A percentile compares a stretch with the other conserved stretches of the same genome.
phyloP scores from a whole-genome alignment of 208 protist species.

The Trypanosoma scelopori region DNA sequence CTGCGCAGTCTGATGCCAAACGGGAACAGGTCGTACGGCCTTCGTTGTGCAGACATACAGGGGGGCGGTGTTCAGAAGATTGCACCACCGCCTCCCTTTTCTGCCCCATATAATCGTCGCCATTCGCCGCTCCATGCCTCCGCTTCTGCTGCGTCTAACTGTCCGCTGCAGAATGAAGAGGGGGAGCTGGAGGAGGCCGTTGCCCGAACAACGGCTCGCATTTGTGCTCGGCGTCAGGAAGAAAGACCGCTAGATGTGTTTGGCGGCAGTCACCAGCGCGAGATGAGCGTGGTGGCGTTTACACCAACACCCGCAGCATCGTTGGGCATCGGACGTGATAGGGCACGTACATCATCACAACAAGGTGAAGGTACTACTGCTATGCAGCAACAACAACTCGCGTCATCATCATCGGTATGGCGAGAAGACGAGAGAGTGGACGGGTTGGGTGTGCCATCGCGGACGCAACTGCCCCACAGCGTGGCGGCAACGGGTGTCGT shows the following conservation, averaged over 20 bases:
- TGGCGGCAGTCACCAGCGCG: constrained; percentile 3
- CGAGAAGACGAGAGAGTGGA: neutral
- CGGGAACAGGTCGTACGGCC: constrained; percentile 27
- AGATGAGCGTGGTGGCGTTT: neutral
- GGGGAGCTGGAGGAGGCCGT: constrained; percentile 25
- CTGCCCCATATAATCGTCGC: neutral
- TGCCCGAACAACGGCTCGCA: constrained; percentile 20
- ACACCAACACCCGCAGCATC: constrained; percentile 20
- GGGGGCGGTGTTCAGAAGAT: neutral
- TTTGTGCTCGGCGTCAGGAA: constrained; percentile 8
- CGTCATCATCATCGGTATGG: neutral
- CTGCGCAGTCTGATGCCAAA: constrained; percentile 55
- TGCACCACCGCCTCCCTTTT: no score
- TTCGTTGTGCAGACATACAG: neutral
- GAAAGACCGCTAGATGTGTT: constrained; percentile 5
- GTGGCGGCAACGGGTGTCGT: neutral
- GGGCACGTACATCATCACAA: neutral
- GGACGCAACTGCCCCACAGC: constrained; percentile 6
- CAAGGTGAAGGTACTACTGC: neutral
- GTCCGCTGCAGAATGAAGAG: constrained; percentile 24
- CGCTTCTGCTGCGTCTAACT: neutral
- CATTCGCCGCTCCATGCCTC: neutral
- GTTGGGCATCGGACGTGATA: constrained; percentile 6
- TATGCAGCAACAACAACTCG: constrained; percentile 3
- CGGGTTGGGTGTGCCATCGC: neutral